Evolutionary conservation across 371 early-diverging fungal species (phyloP).

Genomic region (Actinomortierella ambigua): DNA sequence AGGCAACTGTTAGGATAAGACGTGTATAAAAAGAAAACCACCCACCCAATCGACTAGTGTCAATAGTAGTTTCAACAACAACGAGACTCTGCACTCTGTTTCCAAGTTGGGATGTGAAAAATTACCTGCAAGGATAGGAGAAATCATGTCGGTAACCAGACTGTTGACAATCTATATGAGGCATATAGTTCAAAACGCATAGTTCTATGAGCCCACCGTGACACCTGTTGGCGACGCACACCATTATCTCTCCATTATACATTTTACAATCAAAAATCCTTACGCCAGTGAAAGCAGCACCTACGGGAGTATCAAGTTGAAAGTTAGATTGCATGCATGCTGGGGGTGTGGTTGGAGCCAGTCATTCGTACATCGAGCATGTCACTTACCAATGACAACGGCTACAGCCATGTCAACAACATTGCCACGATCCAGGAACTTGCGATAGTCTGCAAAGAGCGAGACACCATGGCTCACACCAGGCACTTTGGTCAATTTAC

Average conservation of each 20-base stretch:
- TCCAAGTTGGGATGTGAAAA: no score
- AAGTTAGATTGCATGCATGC: no score
- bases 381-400: slow-evolving; percentile 55
- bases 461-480: slow-evolving; percentile 31
- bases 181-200: not conserved
- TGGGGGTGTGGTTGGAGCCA: no score
- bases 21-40: no score
- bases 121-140: slow-evolving; percentile 27
- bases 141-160: slow-evolving; percentile 43
- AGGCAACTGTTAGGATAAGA: slow-evolving; percentile 8
- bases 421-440: slow-evolving; percentile 53
- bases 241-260: no score
- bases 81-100: no score
- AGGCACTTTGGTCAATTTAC: slow-evolving; percentile 30
- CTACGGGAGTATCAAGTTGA: not conserved
- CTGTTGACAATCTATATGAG: slow-evolving; percentile 41
- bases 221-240: no score
- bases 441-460: slow-evolving; percentile 44
- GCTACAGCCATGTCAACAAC: slow-evolving; percentile 57
- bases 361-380: no score
- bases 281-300: slow-evolving; percentile 54
- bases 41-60: no score
- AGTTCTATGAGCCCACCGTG: not conserved
- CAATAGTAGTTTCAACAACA: no score
- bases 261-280: not conserved